Percentiles rank a stretch among this genome's conserved stretches.
Conservation (phyloP, 2,329 filamentous ascomycete species). For the Aspergillus floridensis region DNA sequence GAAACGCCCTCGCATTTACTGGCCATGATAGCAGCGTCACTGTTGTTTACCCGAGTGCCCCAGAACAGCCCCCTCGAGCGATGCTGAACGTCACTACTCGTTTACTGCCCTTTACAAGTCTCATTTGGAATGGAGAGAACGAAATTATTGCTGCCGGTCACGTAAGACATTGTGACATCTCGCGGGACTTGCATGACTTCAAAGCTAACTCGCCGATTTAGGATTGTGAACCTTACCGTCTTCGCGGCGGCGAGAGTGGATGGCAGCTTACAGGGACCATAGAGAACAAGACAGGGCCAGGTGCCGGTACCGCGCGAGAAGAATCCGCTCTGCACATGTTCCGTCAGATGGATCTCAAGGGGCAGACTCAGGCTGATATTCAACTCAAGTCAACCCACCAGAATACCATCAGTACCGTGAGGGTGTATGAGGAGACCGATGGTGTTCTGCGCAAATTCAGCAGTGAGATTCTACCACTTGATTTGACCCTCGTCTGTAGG, state of each 20-base stretch:
- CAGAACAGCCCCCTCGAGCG: conserved; percentile 86
- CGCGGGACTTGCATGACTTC: background rate
- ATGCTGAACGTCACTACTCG: conserved; percentile 87
- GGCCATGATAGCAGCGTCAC: conserved; percentile 96
- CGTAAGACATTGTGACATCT: conserved; percentile 42
- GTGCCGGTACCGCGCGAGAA: conserved; percentile 63
- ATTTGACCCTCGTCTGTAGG: background rate
- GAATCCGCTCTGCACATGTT: conserved; percentile 98
- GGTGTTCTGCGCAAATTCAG: conserved; percentile 74
- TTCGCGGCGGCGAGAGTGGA: conserved; percentile 72
- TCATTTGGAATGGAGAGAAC: conserved; percentile 87
- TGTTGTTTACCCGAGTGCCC: conserved; percentile 87
- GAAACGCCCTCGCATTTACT: conserved; percentile 88
- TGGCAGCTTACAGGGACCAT: conserved; percentile 83
- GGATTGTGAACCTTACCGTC: conserved; percentile 82
- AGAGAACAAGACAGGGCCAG: conserved; percentile 67
- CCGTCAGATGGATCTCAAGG: conserved; percentile 96
- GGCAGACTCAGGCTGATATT: conserved; percentile 86
- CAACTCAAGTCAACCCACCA: conserved; percentile 94
- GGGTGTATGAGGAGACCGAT: conserved; percentile 67
- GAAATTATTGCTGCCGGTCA: conserved; percentile 96
- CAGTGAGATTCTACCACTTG: conserved; percentile 57
- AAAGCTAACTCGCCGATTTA: conserved; percentile 24
- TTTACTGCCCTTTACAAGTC: conserved; percentile 83
- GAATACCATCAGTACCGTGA: conserved; percentile 86